phyloP scores from a whole-genome alignment of 805 yeast species.

The Metschnikowia reukaufii region DNA sequence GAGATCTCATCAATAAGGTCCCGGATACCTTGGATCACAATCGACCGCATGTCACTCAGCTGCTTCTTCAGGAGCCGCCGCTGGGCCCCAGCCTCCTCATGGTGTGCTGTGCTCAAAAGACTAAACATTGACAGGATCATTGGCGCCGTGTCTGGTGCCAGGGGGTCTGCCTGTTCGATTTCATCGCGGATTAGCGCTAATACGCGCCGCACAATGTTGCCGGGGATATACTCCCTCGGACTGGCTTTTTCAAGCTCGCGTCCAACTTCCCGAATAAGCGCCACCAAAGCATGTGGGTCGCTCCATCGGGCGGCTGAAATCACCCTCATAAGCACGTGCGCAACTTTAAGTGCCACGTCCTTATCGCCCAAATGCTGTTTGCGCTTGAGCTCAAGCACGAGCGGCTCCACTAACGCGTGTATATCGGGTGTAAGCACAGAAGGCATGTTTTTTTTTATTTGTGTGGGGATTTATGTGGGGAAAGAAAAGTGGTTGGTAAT shows the following conservation, averaged over 20 bases:
- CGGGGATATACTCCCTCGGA: slow-evolving; percentile 85
- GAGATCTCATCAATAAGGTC: slow-evolving; percentile 90
- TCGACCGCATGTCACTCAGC: slow-evolving; percentile 71
- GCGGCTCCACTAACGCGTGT: slow-evolving; percentile 36
- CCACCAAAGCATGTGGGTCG: slow-evolving; percentile 68
- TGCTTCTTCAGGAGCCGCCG: slow-evolving; percentile 40
- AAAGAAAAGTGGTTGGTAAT: too few species aligned
- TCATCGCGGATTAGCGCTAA: slow-evolving; percentile 87
- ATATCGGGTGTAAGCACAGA: slow-evolving; percentile 30
- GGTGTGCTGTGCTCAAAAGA: slow-evolving; percentile 56
- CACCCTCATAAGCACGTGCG: slow-evolving; percentile 83
- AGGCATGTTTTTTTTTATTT: slow-evolving; percentile 1
- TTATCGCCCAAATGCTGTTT: slow-evolving; percentile 82
- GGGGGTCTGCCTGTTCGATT: slow-evolving; percentile 61
- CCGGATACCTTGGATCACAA: slow-evolving; percentile 87
- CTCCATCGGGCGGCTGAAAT: slow-evolving; percentile 89
- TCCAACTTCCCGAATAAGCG: slow-evolving; percentile 74
- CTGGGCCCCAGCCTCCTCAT: slow-evolving; percentile 19
- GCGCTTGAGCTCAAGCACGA: slow-evolving; percentile 63
- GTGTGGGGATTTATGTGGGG: too few species aligned
- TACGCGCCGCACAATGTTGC: slow-evolving; percentile 88
- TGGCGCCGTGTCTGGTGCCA: slow-evolving; percentile 40
- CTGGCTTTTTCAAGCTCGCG: slow-evolving; percentile 69
- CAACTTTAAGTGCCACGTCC: slow-evolving; percentile 79
- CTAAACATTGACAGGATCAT: slow-evolving; percentile 81